Percentiles rank a stretch among this genome's conserved stretches.
Evolutionary conservation across 176 grass and related monocot genomes (phyloP).

Genomic region (Chrysopogon serrulatus): DNA sequence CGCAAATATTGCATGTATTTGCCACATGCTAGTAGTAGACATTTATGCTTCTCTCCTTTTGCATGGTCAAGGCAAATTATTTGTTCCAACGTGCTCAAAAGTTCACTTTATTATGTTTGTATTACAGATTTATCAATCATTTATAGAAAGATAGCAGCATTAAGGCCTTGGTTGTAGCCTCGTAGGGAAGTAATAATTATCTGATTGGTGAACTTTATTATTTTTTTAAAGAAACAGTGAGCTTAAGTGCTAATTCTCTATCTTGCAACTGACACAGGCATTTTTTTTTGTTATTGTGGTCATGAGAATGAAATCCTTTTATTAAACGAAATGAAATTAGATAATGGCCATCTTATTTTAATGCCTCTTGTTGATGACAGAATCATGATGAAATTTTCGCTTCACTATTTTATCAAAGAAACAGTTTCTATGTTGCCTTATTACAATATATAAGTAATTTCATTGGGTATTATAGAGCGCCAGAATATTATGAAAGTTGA

Average conservation of each 20-base stretch:
- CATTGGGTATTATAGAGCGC: not conserved
- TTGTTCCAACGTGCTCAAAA: not conserved
- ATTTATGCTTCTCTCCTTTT: not conserved
- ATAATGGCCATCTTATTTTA: not conserved
- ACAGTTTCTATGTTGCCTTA: not conserved
- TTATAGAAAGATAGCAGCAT: not conserved
- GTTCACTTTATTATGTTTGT: not conserved
- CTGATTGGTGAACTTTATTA: not conserved
- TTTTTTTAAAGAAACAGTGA: not conserved
- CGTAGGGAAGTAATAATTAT: not conserved
- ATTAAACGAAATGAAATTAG: not conserved
- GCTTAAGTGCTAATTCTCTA: not conserved
- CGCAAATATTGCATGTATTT: not conserved
- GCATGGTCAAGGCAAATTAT: not conserved
- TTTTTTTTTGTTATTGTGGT: not conserved
- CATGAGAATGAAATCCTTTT: not conserved
- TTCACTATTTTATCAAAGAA: not conserved
- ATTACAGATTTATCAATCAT: not conserved
- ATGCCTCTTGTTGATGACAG: not conserved
- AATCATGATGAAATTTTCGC: not conserved
- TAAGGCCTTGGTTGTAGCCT: not conserved
- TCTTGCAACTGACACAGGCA: not conserved
- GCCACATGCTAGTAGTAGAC: not conserved
- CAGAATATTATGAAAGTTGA: not conserved
- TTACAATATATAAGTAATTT: not conserved